Conservation (phyloP, 768 basidiomycete species). For the Xerocomus potaroensis region DNA sequence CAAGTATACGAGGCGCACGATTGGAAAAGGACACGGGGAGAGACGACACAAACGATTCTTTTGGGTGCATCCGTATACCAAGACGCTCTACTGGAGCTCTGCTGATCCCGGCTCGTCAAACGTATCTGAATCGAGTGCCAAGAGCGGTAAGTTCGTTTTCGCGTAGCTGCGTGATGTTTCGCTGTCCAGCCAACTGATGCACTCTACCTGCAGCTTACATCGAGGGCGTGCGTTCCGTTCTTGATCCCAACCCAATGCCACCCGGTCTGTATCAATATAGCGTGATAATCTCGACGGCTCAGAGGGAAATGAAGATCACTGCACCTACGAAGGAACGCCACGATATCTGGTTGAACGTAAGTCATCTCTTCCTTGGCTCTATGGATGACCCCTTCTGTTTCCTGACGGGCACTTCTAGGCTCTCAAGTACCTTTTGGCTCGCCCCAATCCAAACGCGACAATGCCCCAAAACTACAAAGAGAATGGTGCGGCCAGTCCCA, state of each 20-base stretch:
- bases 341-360: constrained; percentile 92
- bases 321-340: constrained; percentile 93
- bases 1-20: constrained; percentile 89
- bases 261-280: constrained; percentile 91
- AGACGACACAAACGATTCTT: constrained; percentile 93
- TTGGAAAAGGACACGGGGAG: constrained; percentile 89
- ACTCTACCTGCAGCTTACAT: constrained; percentile 67
- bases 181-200: constrained; percentile 1
- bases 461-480: constrained; percentile 28
- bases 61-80: constrained; percentile 99
- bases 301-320: constrained; percentile 98
- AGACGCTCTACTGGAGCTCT: constrained; percentile 95
- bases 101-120: constrained; percentile 87
- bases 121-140: constrained; percentile 89
- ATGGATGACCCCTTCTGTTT: constrained; percentile 3
- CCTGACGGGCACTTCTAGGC: constrained; percentile 69
- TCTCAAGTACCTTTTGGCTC: constrained; percentile 81
- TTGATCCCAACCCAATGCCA: constrained; percentile 95
- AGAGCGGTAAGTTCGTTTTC: constrained; percentile 74
- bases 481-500: constrained; percentile 42
- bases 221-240: constrained; percentile 84
- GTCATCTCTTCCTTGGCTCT: constrained; percentile 26
- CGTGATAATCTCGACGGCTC: constrained; percentile 87
- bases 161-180: constrained; percentile 5
- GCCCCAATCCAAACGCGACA: constrained; percentile 44